A percentile compares a stretch with the other conserved stretches of the same genome.
phyloP scores from a whole-genome alignment of 23 red algal species.

The Cyanidioschyzon merolae region DNA sequence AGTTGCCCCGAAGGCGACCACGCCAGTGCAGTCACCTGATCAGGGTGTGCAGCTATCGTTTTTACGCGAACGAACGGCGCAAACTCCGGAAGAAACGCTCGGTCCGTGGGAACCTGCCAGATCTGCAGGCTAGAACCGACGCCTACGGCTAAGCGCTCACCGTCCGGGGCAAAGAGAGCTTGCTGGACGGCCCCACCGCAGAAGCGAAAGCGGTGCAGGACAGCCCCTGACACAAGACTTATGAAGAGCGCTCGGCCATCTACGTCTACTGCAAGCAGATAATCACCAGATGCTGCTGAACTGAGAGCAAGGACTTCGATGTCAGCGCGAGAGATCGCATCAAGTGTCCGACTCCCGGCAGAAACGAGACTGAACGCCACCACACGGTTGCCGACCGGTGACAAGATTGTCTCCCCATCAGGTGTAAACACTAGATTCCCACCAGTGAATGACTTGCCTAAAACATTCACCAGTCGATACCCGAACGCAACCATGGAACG shows the following conservation, averaged over 20 bases:
- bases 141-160: not conserved
- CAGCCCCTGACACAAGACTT: not conserved
- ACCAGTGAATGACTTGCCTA: conserved; percentile 3
- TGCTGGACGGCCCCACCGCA: not conserved
- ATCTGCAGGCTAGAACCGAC: not conserved
- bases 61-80: not conserved
- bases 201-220: conserved; percentile 3
- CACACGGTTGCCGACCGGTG: conserved; percentile 24
- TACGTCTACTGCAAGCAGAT: not conserved
- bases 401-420: conserved; percentile 18
- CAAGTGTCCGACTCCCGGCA: not conserved
- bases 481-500: not conserved
- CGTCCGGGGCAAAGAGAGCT: not conserved
- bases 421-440: conserved; percentile 19
- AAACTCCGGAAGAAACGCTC: not conserved
- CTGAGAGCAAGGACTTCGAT: not conserved
- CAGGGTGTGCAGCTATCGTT: not conserved
- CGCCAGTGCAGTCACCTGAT: not conserved
- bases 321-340: not conserved
- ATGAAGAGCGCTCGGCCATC: not conserved
- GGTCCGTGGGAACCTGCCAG: not conserved
- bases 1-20: not conserved
- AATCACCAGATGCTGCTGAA: not conserved
- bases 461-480: conserved; percentile 20
- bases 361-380: not conserved